Conservation (phyloP, 768 basidiomycete species). For the Pisolithus sp. region DNA sequence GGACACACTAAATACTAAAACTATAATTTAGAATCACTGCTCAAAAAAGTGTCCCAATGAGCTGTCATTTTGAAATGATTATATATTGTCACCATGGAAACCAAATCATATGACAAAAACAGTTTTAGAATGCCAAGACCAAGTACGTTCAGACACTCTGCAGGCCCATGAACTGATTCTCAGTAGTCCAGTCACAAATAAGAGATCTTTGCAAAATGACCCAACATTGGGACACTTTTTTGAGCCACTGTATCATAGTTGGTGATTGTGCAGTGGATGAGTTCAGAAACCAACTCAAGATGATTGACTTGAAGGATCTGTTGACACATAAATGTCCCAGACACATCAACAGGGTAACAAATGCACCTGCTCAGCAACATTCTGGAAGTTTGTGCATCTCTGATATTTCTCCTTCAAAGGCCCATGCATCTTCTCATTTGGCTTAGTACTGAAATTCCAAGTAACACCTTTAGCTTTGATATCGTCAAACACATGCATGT, state of each 20-base stretch:
- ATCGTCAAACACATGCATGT: slow-evolving; percentile 28
- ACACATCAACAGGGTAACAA: background rate
- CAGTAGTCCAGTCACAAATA: no score
- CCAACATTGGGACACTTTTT: no score
- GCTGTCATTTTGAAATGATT: no score
- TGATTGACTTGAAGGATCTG: background rate
- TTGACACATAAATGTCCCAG: background rate
- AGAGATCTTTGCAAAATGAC: no score
- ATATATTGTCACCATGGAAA: no score
- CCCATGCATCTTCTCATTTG: slow-evolving; percentile 25
- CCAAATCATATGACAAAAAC: no score
- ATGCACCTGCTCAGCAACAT: slow-evolving; percentile 24
- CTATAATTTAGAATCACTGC: no score
- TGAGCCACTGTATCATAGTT: background rate
- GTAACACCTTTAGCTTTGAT: slow-evolving; percentile 28
- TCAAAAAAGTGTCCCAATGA: no score
- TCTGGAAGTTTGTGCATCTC: slow-evolving; percentile 27
- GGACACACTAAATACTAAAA: no score
- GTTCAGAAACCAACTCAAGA: background rate
- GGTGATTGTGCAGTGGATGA: background rate
- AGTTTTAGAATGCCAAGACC: no score
- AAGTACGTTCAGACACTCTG: no score
- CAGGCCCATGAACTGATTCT: no score
- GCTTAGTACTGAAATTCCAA: slow-evolving; percentile 25
- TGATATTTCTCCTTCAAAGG: slow-evolving; percentile 21